A percentile compares a stretch with the other conserved stretches of the same genome.
phyloP scores from a whole-genome alignment of 495 filamentous ascomycete species.

The Staphylotrichum tortipilum region DNA sequence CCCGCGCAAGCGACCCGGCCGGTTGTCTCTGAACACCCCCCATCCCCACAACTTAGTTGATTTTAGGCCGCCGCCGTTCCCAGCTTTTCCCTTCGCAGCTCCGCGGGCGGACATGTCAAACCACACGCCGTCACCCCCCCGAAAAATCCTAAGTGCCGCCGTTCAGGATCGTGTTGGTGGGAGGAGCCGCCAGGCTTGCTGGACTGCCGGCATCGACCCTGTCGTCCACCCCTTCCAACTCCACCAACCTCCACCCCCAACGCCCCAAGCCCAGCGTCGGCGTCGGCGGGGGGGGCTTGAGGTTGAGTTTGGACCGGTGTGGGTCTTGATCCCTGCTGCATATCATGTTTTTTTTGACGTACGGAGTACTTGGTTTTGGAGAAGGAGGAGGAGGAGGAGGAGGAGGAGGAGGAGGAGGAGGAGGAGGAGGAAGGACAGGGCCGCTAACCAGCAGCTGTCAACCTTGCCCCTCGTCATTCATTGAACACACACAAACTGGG shows the following conservation, averaged over 20 bases:
- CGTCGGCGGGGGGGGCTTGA: slow-evolving; percentile 1
- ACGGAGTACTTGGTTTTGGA: too few relatives aligned
- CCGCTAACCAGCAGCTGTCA: too few relatives aligned
- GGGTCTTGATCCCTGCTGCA: slow-evolving; percentile 21
- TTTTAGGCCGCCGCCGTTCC: too few relatives aligned
- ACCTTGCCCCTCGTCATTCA: too few relatives aligned
- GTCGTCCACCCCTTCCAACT: too few relatives aligned
- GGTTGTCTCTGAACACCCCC: neutral
- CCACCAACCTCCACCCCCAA: neutral
- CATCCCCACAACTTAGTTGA: neutral
- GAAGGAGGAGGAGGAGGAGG: too few relatives aligned
- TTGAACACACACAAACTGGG: neutral
- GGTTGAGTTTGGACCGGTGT: slow-evolving; percentile 8
- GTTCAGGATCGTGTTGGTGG: neutral
- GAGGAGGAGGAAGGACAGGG: neutral
- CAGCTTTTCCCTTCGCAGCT: neutral
- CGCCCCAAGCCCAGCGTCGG: neutral
- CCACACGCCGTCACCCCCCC: too few relatives aligned
- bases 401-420: too few relatives aligned
- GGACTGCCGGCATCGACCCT: neutral
- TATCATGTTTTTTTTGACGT: slow-evolving; percentile 14
- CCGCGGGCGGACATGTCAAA: neutral
- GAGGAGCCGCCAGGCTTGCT: neutral
- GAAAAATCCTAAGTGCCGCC: too few relatives aligned
- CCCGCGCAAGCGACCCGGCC: neutral